Conservation (phyloP, 2,329 filamentous ascomycete species). For the Xylariales sp. region DNA sequence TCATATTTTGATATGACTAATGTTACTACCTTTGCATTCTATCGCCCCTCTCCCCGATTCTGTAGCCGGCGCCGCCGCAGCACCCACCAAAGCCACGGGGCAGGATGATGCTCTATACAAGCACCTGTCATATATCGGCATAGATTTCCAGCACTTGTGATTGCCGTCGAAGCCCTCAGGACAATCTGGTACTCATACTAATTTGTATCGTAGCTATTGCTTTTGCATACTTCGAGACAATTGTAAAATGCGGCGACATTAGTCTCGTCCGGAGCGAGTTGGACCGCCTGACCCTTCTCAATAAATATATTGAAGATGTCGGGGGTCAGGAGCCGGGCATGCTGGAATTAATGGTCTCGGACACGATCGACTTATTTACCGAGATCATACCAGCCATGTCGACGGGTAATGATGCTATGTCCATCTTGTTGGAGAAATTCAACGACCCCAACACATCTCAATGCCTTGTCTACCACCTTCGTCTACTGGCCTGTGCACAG, state of each 20-base stretch:
- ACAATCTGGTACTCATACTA: conserved; percentile 7
- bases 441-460: conserved; percentile 76
- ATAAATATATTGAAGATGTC: conserved; percentile 74
- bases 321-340: conserved; percentile 78
- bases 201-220: conserved; percentile 75
- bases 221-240: conserved; percentile 91
- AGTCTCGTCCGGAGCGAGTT: conserved; percentile 76
- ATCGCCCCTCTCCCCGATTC: background rate
- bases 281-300: conserved; percentile 76
- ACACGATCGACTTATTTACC: conserved; percentile 75
- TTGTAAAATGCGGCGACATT: conserved; percentile 75
- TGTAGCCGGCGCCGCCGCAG: conserved; percentile 2
- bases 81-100: conserved; percentile 12
- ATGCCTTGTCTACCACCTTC: conserved; percentile 84
- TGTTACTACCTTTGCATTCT: background rate
- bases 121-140: conserved; percentile 29
- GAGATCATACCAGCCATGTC: conserved; percentile 70
- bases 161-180: background rate
- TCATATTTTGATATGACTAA: background rate
- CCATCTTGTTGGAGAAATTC: conserved; percentile 72
- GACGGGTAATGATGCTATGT: conserved; percentile 67
- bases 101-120: conserved; percentile 35
- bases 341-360: conserved; percentile 86
- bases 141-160: conserved; percentile 25
- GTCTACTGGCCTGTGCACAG: conserved; percentile 86